A percentile compares a stretch with the other conserved stretches of the same genome.
phyloP scores from a whole-genome alignment of 495 filamentous ascomycete species.

The Aspergillus olivimuriae region DNA sequence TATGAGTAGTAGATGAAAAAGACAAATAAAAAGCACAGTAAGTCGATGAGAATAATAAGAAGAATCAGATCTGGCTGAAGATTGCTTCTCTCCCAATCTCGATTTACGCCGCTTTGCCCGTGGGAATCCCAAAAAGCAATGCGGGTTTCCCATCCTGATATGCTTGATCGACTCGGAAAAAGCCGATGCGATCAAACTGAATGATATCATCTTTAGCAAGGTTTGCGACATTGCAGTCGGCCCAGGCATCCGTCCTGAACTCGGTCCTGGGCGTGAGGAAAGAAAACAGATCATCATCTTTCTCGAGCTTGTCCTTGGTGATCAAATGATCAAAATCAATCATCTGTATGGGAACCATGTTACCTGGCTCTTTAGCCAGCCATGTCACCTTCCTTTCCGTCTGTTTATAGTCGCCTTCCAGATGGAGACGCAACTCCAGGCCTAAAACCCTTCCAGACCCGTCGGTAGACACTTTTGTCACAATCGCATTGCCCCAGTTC shows the following conservation, averaged over 20 bases:
- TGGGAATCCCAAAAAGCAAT: slow-evolving; percentile 61
- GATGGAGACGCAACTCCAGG: slow-evolving; percentile 63
- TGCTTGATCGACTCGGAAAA: slow-evolving; percentile 61
- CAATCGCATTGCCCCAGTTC: slow-evolving; percentile 81
- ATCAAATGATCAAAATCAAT: slow-evolving; percentile 79
- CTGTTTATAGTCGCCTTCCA: slow-evolving; percentile 72
- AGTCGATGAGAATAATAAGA: too few relatives aligned
- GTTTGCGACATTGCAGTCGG: slow-evolving; percentile 62
- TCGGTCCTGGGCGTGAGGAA: slow-evolving; percentile 63
- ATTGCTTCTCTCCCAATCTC: too few relatives aligned
- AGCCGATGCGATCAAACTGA: slow-evolving; percentile 78
- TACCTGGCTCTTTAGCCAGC: slow-evolving; percentile 62
- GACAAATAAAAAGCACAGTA: too few relatives aligned
- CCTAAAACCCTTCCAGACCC: slow-evolving; percentile 46
- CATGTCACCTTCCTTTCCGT: slow-evolving; percentile 82
- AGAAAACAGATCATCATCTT: slow-evolving; percentile 65
- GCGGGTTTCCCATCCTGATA: slow-evolving; percentile 47
- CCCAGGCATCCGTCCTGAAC: slow-evolving; percentile 58
- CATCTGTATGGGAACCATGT: slow-evolving; percentile 64
- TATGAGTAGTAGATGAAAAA: too few relatives aligned
- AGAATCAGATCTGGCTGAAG: too few relatives aligned
- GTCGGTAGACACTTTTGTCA: slow-evolving; percentile 53
- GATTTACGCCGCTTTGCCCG: slow-evolving; percentile 39
- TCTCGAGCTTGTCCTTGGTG: slow-evolving; percentile 77
- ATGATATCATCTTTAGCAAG: slow-evolving; percentile 69